phyloP scores from a whole-genome alignment of 2,329 filamentous ascomycete species.

The Cordyceps javanica region DNA sequence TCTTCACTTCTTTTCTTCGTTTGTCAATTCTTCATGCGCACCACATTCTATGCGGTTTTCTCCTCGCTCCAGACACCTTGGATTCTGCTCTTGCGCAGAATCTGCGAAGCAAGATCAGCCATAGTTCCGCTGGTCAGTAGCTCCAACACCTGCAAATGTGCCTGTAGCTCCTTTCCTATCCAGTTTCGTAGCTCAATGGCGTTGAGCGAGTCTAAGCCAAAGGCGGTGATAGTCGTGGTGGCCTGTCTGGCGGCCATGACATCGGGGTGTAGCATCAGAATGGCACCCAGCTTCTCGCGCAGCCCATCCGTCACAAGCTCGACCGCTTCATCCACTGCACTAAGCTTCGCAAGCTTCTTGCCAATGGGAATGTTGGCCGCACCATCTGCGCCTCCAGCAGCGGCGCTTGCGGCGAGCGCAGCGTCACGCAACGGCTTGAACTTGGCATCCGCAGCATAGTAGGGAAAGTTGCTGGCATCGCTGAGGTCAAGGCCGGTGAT shows the following conservation, averaged over 20 bases:
- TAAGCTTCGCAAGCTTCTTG: slow-evolving; percentile 16
- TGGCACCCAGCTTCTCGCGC: slow-evolving; percentile 29
- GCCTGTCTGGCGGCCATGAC: slow-evolving; percentile 18
- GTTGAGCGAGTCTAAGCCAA: slow-evolving; percentile 40
- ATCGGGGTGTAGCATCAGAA: slow-evolving; percentile 22
- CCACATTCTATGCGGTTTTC: not conserved
- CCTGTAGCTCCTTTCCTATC: slow-evolving; percentile 43
- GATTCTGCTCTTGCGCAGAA: slow-evolving; percentile 23
- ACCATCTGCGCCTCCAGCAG: slow-evolving; percentile 2
- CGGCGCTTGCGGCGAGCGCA: slow-evolving; percentile 24
- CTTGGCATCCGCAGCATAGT: slow-evolving; percentile 49
- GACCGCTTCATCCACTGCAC: slow-evolving; percentile 18
- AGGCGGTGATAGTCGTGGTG: slow-evolving; percentile 20
- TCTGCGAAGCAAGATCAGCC: slow-evolving; percentile 9
- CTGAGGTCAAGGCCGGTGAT: slow-evolving; percentile 48
- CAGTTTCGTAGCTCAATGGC: slow-evolving; percentile 46
- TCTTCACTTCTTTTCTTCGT: not conserved
- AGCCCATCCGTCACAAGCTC: slow-evolving; percentile 21
- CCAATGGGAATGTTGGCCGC: slow-evolving; percentile 14
- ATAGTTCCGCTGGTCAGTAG: slow-evolving; percentile 40
- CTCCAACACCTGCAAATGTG: slow-evolving; percentile 47
- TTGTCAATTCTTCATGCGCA: not conserved
- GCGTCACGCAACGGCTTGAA: slow-evolving; percentile 42
- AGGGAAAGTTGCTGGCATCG: slow-evolving; percentile 38
- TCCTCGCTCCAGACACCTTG: slow-evolving; percentile 16